Evolutionary conservation across 1,284 basidiomycete species (phyloP).

Genomic region (Irpex sp.): DNA sequence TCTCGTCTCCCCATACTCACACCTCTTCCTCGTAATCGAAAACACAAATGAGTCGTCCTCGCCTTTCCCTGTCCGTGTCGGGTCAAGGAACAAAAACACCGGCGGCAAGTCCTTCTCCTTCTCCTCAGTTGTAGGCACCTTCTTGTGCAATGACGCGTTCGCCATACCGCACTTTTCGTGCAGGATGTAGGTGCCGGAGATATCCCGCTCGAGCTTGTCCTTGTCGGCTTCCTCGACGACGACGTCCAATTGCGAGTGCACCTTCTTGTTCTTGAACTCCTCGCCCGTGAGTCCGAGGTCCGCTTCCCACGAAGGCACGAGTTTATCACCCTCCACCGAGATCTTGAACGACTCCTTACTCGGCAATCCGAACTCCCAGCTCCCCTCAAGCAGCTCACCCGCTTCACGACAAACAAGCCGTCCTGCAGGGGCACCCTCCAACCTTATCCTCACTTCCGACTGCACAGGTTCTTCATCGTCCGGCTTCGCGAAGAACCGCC

Average conservation of each 20-base stretch:
- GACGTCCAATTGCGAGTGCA: constrained; percentile 69
- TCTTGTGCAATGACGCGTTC: constrained; percentile 81
- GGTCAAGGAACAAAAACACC: constrained; percentile 83
- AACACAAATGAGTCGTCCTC: constrained; percentile 80
- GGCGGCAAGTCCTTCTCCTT: constrained; percentile 51
- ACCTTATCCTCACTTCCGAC: constrained; percentile 71
- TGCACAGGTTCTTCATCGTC: constrained; percentile 71
- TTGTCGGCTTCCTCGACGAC: constrained; percentile 48
- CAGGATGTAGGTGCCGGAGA: constrained; percentile 78
- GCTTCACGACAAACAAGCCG: constrained; percentile 54
- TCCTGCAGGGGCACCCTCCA: constrained; percentile 71
- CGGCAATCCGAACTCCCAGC: constrained; percentile 85
- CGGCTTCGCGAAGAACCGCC: constrained; percentile 80
- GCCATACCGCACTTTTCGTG: constrained; percentile 89
- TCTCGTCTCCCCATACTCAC: constrained; percentile 78
- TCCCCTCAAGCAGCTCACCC: constrained; percentile 61
- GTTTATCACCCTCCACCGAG: constrained; percentile 63
- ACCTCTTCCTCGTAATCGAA: constrained; percentile 71
- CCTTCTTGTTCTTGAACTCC: constrained; percentile 61
- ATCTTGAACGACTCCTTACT: constrained; percentile 51
- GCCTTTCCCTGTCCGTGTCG: constrained; percentile 73
- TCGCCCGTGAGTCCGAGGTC: constrained; percentile 74
- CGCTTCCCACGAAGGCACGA: constrained; percentile 84
- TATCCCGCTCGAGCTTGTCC: constrained; percentile 69
- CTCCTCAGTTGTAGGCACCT: constrained; percentile 40